Conservation (phyloP, 345 rosid genomes). For the Melastoma malabathricum region DNA sequence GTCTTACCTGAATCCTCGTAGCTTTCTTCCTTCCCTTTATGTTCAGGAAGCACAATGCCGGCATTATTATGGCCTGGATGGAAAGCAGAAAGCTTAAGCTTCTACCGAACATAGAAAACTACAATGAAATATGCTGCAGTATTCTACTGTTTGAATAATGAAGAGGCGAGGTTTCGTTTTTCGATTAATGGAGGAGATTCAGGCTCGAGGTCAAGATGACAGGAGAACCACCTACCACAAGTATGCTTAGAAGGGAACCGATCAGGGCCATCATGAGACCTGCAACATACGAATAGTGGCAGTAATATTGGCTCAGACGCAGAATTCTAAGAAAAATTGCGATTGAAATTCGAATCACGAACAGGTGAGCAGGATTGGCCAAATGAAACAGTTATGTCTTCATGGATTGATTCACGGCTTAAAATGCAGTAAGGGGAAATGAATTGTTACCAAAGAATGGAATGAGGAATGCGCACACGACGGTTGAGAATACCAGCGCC, state of each 20-base stretch:
- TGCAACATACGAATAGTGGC: constrained; percentile 12
- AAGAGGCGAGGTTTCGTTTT: neutral
- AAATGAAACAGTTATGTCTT: too few relatives aligned
- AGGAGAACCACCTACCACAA: constrained; percentile 40
- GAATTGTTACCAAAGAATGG: constrained; percentile 63
- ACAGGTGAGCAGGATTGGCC: too few relatives aligned
- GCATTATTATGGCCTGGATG: constrained; percentile 64
- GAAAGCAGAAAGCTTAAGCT: constrained; percentile 1
- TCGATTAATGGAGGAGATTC: neutral
- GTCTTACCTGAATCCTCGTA: constrained; percentile 47
- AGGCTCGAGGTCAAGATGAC: neutral
- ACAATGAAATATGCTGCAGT: too few relatives aligned
- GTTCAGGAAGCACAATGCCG: constrained; percentile 62
- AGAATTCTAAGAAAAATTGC: neutral
- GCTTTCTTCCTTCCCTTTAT: constrained; percentile 64
- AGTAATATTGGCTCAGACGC: neutral
- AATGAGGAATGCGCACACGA: constrained; percentile 61
- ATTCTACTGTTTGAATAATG: too few relatives aligned
- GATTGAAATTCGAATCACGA: too few relatives aligned
- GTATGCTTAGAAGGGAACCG: constrained; percentile 72
- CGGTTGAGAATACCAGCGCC: constrained; percentile 62
- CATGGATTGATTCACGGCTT: too few relatives aligned
- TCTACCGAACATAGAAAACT: neutral
- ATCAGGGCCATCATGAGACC: constrained; percentile 87
- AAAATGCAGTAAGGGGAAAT: neutral